Base-by-base conservation (phyloP, 495 filamentous ascomycete species). In the Glonium stellatum region DNA sequence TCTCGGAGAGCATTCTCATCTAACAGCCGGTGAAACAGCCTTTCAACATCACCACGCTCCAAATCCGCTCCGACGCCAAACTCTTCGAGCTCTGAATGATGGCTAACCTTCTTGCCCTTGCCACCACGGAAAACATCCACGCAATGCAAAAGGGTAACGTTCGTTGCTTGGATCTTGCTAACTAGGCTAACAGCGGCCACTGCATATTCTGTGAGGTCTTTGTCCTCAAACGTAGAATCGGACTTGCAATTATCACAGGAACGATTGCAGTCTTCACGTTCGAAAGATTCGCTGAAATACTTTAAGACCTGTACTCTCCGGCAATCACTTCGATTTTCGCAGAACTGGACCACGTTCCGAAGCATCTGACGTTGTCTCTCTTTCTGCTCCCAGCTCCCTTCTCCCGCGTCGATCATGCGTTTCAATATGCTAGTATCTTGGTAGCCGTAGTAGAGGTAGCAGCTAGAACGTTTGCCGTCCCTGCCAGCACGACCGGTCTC, bases 401-500 rank as follows among this genome's bases (percentile, higher is more conserved):
- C 89, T 1, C 86, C 82, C 1, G 85, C 78, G 15, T 87, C 77
- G 55, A 97, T 96, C 85, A 99, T 88, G 21, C 76, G 80, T 68
- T 74, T 87, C 60, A 80, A 71, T 59, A 66, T 76, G 59, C 67
- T 83, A 37, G 80, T 80, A 60, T 99, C 93, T 19, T 73, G 77
- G 71, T 91, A 96, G 44, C 78, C 76, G 62, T 90, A 99, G 70
- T 85, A 97, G 35, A 99, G 78, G 65, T 90, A 95, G 73, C 93
- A 99, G 37, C 87, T 85, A 12, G 92, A 96, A 10, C 79, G 78
- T 63, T 89, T 84, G 10, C 91, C 92, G 72, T 99, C 93, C 65
- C 93, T 83, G 9, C 93, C 93, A 21, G 93, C 93, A 48, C 93
- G 87, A 0, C 93, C 93, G 11, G 92, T 98, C 68, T 98, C 95